Evolutionary conservation across 805 yeast genomes (phyloP), one percentile per base, ranked within the genome.

Genomic region (Debaryomyces castellii): DNA sequence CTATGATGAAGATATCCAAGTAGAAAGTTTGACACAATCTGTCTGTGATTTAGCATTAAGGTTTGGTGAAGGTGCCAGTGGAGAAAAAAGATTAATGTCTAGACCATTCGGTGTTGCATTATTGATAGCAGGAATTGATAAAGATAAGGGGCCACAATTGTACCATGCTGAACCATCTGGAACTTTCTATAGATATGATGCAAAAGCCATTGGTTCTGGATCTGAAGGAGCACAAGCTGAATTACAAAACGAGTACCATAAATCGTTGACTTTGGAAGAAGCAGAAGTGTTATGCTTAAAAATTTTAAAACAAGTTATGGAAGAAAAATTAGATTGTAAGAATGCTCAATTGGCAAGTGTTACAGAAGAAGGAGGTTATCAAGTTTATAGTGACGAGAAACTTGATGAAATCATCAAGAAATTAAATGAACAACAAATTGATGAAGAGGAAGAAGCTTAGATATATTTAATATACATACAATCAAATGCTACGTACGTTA

Each of bases 121-220:
- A 54, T 78, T 94, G 59, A 86, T 94, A 60, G 99, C 98, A 4
- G 99, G 99, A 41, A 78, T 83, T 56, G 99, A 94, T 71, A 76
- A 82, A 49, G 95, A 89, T 57, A 85, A 89, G 60, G 99, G 99
- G 0, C 96, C 97, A 39, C 99, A 94, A 67, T 78, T 94, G 57
- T 88, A 88, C 65, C 97, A 94, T 66, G 96, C 98, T n/a, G 99
- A 94, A 70, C 99, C 99, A 33, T 88, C 96, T 11, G 99, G 99
- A 48, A 94, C 99, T 1, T 94, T 90, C 59, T 95, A 94, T 72
- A 82, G 94, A 69, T 94, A 94, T 64, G 97, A 94, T 60, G 99
- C 99, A 23, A 95, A 94, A 71, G 99, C 99, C 10, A 94, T 95
- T 59, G 99, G 99, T 11, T 88, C 97, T 1, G 99, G 99, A 17